Evolutionary conservation across 768 basidiomycete genomes (phyloP), one percentile per base, ranked within the genome.

Genomic region (Termitomyces eurrhizus): DNA sequence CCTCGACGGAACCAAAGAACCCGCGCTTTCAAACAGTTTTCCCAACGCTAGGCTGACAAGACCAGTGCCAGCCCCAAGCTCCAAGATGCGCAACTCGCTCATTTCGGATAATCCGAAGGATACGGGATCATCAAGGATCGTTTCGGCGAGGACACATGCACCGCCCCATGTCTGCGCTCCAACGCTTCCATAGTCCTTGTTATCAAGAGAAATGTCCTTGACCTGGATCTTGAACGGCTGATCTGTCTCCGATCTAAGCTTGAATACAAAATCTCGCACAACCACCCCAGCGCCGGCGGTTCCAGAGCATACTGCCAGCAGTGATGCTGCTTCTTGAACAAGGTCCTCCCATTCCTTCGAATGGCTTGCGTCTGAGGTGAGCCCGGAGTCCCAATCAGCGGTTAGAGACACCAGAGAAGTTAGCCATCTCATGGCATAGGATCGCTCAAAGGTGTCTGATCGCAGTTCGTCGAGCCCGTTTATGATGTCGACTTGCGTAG

Each of bases 91-190:
- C 3, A 84, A 66, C 5, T 60, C 62, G 2, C 29, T 60, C 37
- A 13, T 35, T 6, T 33, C 29, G 36, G 56, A 41, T 2, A 85
- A 68, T 9, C 81, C 81, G 67, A 88, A 92, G 32, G 63, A 63
- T 3, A 64, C 67, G 0, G 92, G 89, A 35, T 77, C 68, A 33
- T 85, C 79, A 3, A 81, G 82, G 44, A 94, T 83, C 73, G 86
- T 80, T 68, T 92, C 88, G 0, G 92, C 83, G 58, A 95, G 78
- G 7, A 95, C 83, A 64, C 88, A 92, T 3, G 91, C 88, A 11
- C 88, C 85, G 4, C 92, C 92, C 93, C 93, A 95, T 0, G 92
- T 95, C 73, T 94, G 93, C 32, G 91, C 86, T 1, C 93, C 93
- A 18, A 93, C 85, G 57, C 86, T 89, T 13, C 77, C 74, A 63